These are phyloP conservation scores for Eucalyptus polyanthemos DNA, from an alignment of 345 rosid genomes.

Conservation along the genomic window DNA sequence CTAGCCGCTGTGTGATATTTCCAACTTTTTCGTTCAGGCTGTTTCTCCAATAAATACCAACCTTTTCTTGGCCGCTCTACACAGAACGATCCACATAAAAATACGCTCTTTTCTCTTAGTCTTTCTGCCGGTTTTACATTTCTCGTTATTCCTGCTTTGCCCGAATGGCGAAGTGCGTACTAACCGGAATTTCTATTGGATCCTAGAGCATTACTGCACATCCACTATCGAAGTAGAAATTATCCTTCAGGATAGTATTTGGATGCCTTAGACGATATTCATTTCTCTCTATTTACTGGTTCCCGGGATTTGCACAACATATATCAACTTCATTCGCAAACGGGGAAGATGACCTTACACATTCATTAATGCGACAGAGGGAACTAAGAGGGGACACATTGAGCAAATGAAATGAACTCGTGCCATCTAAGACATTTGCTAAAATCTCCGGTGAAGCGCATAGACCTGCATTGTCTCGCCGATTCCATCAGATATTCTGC, in stretches of 20 bases:
- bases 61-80: too few species aligned
- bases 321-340: neutral
- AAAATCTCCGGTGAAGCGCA: accelerated
- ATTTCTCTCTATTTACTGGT: too few species aligned
- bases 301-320: neutral
- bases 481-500: neutral
- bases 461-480: accelerated
- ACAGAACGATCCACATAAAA: too few species aligned
- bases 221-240: neutral
- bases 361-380: neutral
- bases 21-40: too few species aligned
- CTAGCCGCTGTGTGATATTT: too few species aligned
- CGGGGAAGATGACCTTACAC: neutral
- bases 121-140: neutral
- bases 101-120: neutral
- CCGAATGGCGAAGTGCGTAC: neutral
- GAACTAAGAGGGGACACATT: neutral
- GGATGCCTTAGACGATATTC: neutral
- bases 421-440: neutral
- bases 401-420: neutral
- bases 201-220: neutral
- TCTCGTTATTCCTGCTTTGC: neutral
- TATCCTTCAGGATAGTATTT: neutral
- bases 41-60: too few species aligned
- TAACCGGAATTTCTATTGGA: neutral